Percentiles rank a stretch among this genome's conserved stretches.
Evolutionary conservation across 2,329 filamentous ascomycete genomes (phyloP).

Genomic region (Fusarium sp.): DNA sequence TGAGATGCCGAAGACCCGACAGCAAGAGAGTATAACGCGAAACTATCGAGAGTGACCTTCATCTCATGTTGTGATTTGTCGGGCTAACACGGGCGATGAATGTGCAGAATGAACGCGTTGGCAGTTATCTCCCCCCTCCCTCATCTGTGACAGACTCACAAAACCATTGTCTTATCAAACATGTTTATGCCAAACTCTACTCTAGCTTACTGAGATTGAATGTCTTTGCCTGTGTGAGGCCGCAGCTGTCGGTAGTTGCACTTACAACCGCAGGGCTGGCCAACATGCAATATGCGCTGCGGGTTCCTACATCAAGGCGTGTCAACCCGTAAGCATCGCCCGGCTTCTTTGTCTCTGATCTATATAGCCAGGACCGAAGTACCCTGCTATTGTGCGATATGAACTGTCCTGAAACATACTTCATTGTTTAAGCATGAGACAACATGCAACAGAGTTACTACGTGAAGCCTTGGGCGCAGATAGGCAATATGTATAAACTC

Average conservation of each 20-base stretch:
- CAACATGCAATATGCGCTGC: conserved; percentile 6
- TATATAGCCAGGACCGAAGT: background rate
- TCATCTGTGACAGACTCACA: background rate
- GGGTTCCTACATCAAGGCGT: conserved; percentile 20
- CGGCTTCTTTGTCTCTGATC: conserved; percentile 1
- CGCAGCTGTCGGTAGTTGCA: background rate
- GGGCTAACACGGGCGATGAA: background rate
- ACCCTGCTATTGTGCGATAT: background rate
- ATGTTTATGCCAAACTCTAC: background rate
- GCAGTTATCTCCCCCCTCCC: conserved; percentile 10
- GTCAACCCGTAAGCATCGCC: conserved; percentile 1
- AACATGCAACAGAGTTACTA: too few species aligned
- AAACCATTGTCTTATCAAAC: background rate
- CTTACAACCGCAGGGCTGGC: background rate
- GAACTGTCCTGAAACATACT: background rate
- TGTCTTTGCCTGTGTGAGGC: conserved; percentile 8
- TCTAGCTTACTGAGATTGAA: background rate
- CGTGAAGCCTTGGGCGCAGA: background rate
- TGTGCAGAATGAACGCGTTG: conserved; percentile 24
- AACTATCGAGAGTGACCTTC: background rate
- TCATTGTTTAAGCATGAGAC: too few species aligned
- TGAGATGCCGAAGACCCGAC: conserved; percentile 30
- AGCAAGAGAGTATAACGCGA: background rate
- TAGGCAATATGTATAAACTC: background rate
- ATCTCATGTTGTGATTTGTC: conserved; percentile 21